A percentile compares a stretch with the other conserved stretches of the same genome.
These are phyloP conservation scores for Diplodia intermedia DNA, from an alignment of 2,329 filamentous ascomycete species.

Conservation along the genomic window DNA sequence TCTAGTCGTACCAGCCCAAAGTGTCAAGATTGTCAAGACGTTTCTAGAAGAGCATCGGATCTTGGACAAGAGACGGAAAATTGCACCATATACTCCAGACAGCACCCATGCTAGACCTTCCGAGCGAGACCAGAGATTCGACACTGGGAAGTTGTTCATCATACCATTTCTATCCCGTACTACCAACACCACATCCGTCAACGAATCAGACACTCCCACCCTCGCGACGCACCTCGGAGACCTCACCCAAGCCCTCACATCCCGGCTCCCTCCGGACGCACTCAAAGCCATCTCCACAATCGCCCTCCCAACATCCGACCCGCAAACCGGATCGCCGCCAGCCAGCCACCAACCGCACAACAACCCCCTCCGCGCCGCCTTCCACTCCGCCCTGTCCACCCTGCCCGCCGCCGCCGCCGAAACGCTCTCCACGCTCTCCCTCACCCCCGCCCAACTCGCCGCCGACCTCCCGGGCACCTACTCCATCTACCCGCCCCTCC, in stretches of 20 bases:
- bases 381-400: conserved; percentile 23
- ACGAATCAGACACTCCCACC: not conserved
- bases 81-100: conserved; percentile 34
- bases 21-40: conserved; percentile 51
- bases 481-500: conserved; percentile 63
- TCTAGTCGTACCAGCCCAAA: conserved; percentile 42
- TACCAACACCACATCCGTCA: not conserved
- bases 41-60: conserved; percentile 43
- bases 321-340: not conserved
- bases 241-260: not conserved
- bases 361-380: conserved; percentile 27
- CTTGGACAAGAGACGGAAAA: conserved; percentile 44
- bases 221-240: not conserved
- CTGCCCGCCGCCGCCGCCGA: not conserved
- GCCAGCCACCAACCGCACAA: not conserved
- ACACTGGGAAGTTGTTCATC: conserved; percentile 7
- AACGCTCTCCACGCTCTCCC: conserved; percentile 33
- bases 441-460: conserved; percentile 37
- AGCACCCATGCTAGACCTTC: not conserved
- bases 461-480: conserved; percentile 52
- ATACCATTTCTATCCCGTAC: conserved; percentile 12
- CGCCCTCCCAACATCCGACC: not conserved
- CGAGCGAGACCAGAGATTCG: not conserved
- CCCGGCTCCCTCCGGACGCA: not conserved
- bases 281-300: not conserved